Conservation (phyloP, 2,329 filamentous ascomycete genomes). For the Neofusicoccum cordaticola region DNA sequence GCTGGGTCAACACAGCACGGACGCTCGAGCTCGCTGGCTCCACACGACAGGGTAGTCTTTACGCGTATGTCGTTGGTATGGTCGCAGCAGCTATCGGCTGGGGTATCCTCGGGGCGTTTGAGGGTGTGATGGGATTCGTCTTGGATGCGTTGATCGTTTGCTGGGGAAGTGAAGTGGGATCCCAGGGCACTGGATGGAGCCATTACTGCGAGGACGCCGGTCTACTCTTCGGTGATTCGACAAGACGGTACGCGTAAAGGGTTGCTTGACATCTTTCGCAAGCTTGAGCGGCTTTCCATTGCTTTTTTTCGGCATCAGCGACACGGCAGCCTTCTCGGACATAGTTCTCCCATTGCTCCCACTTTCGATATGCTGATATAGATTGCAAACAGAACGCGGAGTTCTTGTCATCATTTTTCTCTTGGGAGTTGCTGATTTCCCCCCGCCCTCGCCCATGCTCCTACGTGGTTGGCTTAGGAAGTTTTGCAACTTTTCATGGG, state of each 20-base stretch:
- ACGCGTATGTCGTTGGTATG: conserved; percentile 90
- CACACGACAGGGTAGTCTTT: conserved; percentile 69
- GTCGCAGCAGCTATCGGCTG: conserved; percentile 94
- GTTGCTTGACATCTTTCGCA: neutral
- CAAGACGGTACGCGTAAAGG: conserved; percentile 14
- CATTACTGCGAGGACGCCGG: conserved; percentile 91
- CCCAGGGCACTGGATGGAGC: conserved; percentile 58
- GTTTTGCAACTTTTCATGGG: too few relatives aligned
- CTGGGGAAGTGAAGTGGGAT: conserved; percentile 76
- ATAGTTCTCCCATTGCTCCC: neutral
- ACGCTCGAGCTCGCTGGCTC: conserved; percentile 63
- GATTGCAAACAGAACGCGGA: conserved; percentile 6
- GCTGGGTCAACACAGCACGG: conserved; percentile 92
- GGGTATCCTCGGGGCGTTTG: conserved; percentile 86
- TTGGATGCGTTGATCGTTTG: conserved; percentile 88
- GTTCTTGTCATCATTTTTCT: neutral
- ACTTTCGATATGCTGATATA: neutral
- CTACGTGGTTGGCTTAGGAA: too few relatives aligned
- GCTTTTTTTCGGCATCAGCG: neutral
- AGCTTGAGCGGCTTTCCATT: neutral
- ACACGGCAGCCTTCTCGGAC: neutral
- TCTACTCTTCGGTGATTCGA: conserved; percentile 73
- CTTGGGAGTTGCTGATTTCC: too few relatives aligned
- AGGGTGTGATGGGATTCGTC: conserved; percentile 81
- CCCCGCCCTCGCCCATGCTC: too few relatives aligned